Percentiles rank a stretch among this genome's conserved stretches.
phyloP scores from a whole-genome alignment of 305 asterid genomes.

The Fraxinus albicans region DNA sequence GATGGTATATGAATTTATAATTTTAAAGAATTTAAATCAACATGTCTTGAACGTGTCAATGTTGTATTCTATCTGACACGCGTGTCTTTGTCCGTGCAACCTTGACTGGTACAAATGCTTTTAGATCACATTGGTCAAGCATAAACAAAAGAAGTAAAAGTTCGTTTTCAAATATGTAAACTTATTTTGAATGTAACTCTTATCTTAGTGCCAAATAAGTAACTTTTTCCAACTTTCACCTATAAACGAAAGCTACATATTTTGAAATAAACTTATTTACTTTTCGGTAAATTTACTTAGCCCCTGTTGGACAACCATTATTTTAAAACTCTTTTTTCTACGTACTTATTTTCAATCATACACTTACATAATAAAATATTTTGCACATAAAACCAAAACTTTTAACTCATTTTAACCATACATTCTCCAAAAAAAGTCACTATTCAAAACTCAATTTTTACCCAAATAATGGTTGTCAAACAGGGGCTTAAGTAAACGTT shows the following conservation, averaged over 20 bases:
- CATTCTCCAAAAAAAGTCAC: not conserved
- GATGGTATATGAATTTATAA: not conserved
- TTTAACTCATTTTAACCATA: not conserved
- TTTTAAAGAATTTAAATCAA: not conserved
- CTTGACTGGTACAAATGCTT: not conserved
- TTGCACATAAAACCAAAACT: not conserved
- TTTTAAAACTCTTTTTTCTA: not conserved
- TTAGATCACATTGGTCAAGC: not conserved
- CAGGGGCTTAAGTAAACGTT: not conserved
- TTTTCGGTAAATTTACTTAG: not conserved
- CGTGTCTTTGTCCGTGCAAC: not conserved
- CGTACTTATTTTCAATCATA: not conserved
- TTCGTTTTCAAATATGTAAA: not conserved
- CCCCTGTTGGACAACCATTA: not conserved
- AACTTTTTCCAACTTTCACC: not conserved
- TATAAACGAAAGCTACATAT: not conserved
- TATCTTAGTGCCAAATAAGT: not conserved
- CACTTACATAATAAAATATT: too few relatives aligned
- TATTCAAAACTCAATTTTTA: not conserved
- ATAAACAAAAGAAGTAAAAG: not conserved
- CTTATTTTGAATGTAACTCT: not conserved
- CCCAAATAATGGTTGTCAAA: not conserved
- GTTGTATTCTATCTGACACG: not conserved
- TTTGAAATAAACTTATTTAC: not conserved
- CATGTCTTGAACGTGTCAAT: not conserved